phyloP scores from a whole-genome alignment of 1,284 basidiomycete species.

The Xerocomus nothofagi region DNA sequence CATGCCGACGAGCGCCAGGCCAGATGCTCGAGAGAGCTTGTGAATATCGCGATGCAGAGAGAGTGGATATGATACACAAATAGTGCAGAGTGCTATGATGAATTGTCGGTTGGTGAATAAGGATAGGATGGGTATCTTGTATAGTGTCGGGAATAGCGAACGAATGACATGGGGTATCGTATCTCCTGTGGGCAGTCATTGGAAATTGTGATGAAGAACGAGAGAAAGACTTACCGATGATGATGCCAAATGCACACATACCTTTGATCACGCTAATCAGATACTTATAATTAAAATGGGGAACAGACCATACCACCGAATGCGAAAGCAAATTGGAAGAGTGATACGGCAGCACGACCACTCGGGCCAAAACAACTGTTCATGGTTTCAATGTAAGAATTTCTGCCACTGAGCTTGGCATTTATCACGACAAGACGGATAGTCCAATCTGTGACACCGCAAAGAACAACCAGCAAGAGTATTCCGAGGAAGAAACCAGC shows the following conservation, averaged over 20 bases:
- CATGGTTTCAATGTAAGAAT: conserved; percentile 97
- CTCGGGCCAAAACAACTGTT: conserved; percentile 88
- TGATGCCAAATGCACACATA: conserved; percentile 96
- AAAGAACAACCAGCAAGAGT: conserved; percentile 77
- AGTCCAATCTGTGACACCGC: conserved; percentile 94
- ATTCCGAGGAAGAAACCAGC: conserved; percentile 92
- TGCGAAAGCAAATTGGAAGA: conserved; percentile 98
- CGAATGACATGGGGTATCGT: conserved; percentile 95
- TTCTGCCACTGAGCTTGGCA: conserved; percentile 91
- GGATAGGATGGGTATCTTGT: conserved; percentile 66
- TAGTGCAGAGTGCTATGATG: conserved; percentile 82
- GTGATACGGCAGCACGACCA: conserved; percentile 89
- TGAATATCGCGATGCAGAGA: conserved; percentile 97
- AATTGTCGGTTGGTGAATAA: conserved; percentile 87
- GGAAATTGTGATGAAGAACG: conserved; percentile 36
- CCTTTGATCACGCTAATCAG: conserved; percentile 43
- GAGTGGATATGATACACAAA: conserved; percentile 90
- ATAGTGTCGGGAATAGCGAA: conserved; percentile 79
- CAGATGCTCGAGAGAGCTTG: conserved; percentile 91
- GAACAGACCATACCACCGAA: conserved; percentile 76
- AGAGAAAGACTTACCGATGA: conserved; percentile 55
- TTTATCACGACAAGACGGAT: conserved; percentile 95
- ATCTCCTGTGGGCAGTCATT: conserved; percentile 60
- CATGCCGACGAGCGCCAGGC: conserved; percentile 91
- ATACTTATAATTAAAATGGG: background rate